A percentile compares a stretch with the other conserved stretches of the same genome.
These are phyloP conservation scores for Yarrowia bubula DNA, from an alignment of 805 yeast species.

Conservation along the genomic window DNA sequence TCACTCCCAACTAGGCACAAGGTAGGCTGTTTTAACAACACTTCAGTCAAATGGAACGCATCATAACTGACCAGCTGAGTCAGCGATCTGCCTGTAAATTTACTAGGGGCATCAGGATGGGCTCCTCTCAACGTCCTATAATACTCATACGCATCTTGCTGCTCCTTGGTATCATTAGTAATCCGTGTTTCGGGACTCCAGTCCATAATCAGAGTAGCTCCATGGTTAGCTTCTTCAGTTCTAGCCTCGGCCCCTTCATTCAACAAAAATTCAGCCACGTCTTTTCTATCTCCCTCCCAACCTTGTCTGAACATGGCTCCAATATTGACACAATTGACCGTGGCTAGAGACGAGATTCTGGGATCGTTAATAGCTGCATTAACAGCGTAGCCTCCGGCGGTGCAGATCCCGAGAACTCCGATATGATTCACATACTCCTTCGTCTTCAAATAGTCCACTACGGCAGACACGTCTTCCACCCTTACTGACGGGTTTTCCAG, in stretches of 20 bases:
- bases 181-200: background rate
- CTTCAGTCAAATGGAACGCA: slow-evolving; percentile 20
- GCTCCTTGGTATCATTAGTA: background rate
- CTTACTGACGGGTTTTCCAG: slow-evolving; percentile 29
- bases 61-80: slow-evolving; percentile 17
- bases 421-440: slow-evolving; percentile 23
- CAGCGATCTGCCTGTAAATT: background rate
- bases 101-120: background rate
- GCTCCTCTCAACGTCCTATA: slow-evolving; percentile 29
- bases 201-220: slow-evolving; percentile 1
- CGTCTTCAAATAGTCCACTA: slow-evolving; percentile 24
- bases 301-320: slow-evolving; percentile 26
- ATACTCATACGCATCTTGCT: slow-evolving; percentile 29
- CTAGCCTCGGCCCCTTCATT: slow-evolving; percentile 1
- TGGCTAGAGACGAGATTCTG: slow-evolving; percentile 28
- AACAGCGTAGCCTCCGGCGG: slow-evolving; percentile 29
- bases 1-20: slow-evolving; percentile 26
- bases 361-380: slow-evolving; percentile 28
- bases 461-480: slow-evolving; percentile 28
- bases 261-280: background rate
- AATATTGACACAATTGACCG: slow-evolving; percentile 27
- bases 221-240: background rate
- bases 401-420: slow-evolving; percentile 30
- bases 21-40: slow-evolving; percentile 28
- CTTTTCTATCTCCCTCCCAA: background rate